A percentile compares a stretch with the other conserved stretches of the same genome.
Evolutionary conservation across 768 basidiomycete species (phyloP).

Genomic region (Mycena vulgaris): DNA sequence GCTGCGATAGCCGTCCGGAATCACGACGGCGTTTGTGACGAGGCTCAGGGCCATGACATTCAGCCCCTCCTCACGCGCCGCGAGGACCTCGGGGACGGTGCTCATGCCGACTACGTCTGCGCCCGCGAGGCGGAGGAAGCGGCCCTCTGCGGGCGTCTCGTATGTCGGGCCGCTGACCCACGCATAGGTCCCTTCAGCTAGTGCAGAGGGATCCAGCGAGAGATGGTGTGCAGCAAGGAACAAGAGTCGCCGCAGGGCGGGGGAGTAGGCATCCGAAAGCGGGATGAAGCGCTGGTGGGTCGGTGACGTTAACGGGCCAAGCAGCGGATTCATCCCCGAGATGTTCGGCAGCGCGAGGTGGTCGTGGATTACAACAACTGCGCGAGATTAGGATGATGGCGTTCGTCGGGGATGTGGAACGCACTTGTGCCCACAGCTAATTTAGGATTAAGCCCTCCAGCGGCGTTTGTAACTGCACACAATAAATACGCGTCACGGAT

Average conservation of each 20-base stretch:
- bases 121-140: constrained; percentile 80
- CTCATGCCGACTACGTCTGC: constrained; percentile 97
- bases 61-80: constrained; percentile 81
- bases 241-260: constrained; percentile 74
- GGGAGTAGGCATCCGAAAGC: constrained; percentile 87
- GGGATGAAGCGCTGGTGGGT: constrained; percentile 85
- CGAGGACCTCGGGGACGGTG: constrained; percentile 91
- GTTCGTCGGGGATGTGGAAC: constrained; percentile 40
- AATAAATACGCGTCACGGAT: neutral
- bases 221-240: constrained; percentile 83
- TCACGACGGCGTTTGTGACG: constrained; percentile 89
- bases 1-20: constrained; percentile 75
- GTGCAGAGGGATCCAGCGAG: constrained; percentile 63
- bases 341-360: constrained; percentile 87
- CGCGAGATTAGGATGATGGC: constrained; percentile 29
- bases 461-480: constrained; percentile 86
- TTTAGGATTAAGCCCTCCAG: constrained; percentile 82
- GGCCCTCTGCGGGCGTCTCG: constrained; percentile 90
- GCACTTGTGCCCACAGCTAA: constrained; percentile 87
- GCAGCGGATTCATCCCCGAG: constrained; percentile 83
- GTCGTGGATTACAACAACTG: constrained; percentile 89
- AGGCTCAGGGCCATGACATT: constrained; percentile 86
- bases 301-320: constrained; percentile 76
- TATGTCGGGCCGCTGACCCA: constrained; percentile 95
- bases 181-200: constrained; percentile 89